Evolutionary conservation across 176 grass and related monocot genomes (phyloP).

Genomic region (Leersia perrieri): DNA sequence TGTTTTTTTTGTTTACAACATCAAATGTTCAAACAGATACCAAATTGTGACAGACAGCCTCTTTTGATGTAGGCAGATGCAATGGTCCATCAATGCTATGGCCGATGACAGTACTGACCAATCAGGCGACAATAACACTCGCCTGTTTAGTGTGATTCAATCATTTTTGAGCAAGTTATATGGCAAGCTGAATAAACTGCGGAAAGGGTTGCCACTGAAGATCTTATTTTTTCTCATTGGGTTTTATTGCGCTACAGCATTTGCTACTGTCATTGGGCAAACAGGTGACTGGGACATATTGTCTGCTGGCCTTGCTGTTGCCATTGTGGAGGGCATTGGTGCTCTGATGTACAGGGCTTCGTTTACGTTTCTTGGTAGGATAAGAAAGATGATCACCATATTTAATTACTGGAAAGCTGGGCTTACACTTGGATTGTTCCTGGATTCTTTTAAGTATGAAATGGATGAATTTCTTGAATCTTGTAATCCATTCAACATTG

Average conservation of each 20-base stretch:
- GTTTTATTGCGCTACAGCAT: constrained; percentile 89
- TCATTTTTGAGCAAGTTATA: constrained; percentile 48
- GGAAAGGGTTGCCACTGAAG: constrained; percentile 61
- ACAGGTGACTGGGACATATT: constrained; percentile 98
- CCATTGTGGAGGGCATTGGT: constrained; percentile 80
- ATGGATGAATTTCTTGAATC: constrained; percentile 58
- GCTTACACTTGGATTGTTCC: constrained; percentile 78
- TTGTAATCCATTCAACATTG: constrained; percentile 61
- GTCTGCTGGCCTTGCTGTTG: constrained; percentile 83
- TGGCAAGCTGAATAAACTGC: constrained; percentile 48
- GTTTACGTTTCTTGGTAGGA: constrained; percentile 52
- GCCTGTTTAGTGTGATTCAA: constrained; percentile 54
- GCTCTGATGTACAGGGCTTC: constrained; percentile 84
- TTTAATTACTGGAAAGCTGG: constrained; percentile 99
- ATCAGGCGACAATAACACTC: constrained; percentile 52
- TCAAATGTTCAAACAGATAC: not conserved
- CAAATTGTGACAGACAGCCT: not conserved
- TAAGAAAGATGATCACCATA: constrained; percentile 55
- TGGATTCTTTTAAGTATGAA: constrained; percentile 94
- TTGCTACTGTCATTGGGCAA: constrained; percentile 89
- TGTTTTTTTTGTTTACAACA: not conserved
- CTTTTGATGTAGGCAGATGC: constrained; percentile 18
- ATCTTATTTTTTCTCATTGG: constrained; percentile 82
- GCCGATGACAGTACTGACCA: constrained; percentile 33
- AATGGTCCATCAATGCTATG: constrained; percentile 48